phyloP scores from a whole-genome alignment of 352 stramenopile genomes.

The Pythium aquatile region DNA sequence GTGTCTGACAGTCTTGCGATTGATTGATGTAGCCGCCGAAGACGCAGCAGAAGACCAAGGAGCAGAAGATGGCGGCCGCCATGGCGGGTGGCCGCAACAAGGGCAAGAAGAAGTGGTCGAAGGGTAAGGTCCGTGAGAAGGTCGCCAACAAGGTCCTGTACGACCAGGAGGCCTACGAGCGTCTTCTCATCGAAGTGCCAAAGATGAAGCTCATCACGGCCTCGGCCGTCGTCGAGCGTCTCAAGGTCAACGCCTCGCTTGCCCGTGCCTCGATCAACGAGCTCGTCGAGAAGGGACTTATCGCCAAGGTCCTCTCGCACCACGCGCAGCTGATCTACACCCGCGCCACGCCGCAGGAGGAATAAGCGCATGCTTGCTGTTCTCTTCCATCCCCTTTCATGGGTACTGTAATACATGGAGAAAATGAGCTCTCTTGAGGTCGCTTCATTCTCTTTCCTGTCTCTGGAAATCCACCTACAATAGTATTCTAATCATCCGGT shows the following conservation, averaged over 20 bases:
- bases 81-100: constrained; percentile 98
- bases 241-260: constrained; percentile 99
- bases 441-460: constrained; percentile 16
- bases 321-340: constrained; percentile 99
- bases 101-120: constrained; percentile 99
- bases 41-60: constrained; percentile 99
- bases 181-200: constrained; percentile 97
- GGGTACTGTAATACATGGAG: constrained; percentile 31
- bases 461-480: neutral
- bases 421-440: constrained; percentile 26
- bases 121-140: constrained; percentile 99
- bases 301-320: constrained; percentile 94
- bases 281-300: constrained; percentile 95
- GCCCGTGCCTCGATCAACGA: constrained; percentile 93
- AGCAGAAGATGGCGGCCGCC: constrained; percentile 99
- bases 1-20: constrained; percentile 10
- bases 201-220: constrained; percentile 99
- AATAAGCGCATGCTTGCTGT: constrained; percentile 36
- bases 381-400: constrained; percentile 1
- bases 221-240: constrained; percentile 97
- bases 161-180: constrained; percentile 99
- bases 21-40: constrained; percentile 89
- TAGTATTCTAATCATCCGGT: neutral
- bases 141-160: constrained; percentile 99
- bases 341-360: constrained; percentile 83